Conservation (phyloP, 2,329 filamentous ascomycete genomes). For the Camillea tinctor region DNA sequence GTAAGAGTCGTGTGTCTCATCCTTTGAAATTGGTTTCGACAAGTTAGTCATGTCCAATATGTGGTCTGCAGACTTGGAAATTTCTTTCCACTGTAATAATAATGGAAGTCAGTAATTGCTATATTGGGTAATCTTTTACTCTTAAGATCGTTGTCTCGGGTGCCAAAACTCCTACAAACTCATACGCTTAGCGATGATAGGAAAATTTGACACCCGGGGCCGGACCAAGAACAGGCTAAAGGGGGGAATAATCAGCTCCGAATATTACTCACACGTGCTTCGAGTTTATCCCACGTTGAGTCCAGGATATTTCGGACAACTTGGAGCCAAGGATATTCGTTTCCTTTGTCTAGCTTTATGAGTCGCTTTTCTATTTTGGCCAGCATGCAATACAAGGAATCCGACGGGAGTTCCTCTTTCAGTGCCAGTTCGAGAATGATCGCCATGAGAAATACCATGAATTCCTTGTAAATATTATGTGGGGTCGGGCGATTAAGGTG, state of each 20-base stretch:
- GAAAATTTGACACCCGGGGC: too few species aligned
- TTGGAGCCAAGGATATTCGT: neutral
- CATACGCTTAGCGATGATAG: too few species aligned
- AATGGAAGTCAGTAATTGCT: too few species aligned
- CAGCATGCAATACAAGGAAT: slow-evolving; percentile 39
- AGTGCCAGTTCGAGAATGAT: slow-evolving; percentile 37
- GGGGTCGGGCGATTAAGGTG: slow-evolving; percentile 7
- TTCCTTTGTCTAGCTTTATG: neutral
- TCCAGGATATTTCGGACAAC: neutral
- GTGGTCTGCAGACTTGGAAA: neutral
- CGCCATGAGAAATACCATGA: slow-evolving; percentile 47
- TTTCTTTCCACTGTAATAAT: neutral
- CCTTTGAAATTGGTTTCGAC: neutral
- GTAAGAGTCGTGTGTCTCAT: neutral
- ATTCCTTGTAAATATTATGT: slow-evolving; percentile 45
- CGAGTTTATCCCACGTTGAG: too few species aligned
- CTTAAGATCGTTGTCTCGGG: too few species aligned
- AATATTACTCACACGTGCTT: too few species aligned
- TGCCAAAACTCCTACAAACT: too few species aligned
- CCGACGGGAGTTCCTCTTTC: slow-evolving; percentile 13
- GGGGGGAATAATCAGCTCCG: too few species aligned
- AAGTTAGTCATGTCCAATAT: neutral
- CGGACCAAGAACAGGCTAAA: too few species aligned
- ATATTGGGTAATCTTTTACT: too few species aligned
- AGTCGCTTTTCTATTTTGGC: slow-evolving; percentile 37